These are phyloP conservation scores for Penicillium digitatum DNA, from an alignment of 2,329 filamentous ascomycete genomes.

Conservation along the genomic window DNA sequence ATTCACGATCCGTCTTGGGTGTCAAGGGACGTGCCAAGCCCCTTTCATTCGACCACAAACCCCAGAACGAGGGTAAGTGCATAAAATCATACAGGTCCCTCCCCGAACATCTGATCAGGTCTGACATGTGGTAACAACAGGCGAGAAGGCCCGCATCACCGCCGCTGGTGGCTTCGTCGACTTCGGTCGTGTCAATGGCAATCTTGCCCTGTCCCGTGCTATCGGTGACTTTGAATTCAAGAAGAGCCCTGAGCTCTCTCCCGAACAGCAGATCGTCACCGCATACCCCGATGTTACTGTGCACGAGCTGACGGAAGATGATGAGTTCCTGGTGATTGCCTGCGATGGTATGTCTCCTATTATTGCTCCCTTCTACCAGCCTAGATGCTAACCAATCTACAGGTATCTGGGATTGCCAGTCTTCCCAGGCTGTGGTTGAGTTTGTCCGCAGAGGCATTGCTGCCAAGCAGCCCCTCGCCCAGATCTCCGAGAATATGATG, in stretches of 20 bases:
- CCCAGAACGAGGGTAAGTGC: slow-evolving; percentile 82
- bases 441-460: slow-evolving; percentile 96
- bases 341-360: slow-evolving; percentile 69
- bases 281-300: slow-evolving; percentile 91
- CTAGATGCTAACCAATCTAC: slow-evolving; percentile 10
- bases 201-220: slow-evolving; percentile 90
- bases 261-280: slow-evolving; percentile 98
- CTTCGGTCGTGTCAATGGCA: slow-evolving; percentile 97
- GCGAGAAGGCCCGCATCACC: slow-evolving; percentile 91
- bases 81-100: neutral
- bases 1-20: slow-evolving; percentile 89
- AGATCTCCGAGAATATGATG: slow-evolving; percentile 99
- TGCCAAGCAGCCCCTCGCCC: slow-evolving; percentile 87
- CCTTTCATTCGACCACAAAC: slow-evolving; percentile 98
- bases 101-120: neutral
- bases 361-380: slow-evolving; percentile 4
- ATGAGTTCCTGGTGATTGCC: slow-evolving; percentile 90
- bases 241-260: slow-evolving; percentile 92
- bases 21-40: slow-evolving; percentile 97
- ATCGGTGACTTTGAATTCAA: slow-evolving; percentile 99
- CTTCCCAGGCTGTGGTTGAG: slow-evolving; percentile 93
- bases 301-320: slow-evolving; percentile 85
- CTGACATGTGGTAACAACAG: slow-evolving; percentile 46
- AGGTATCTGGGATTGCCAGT: slow-evolving; percentile 99
- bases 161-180: slow-evolving; percentile 97